Percentiles rank a stretch among this genome's conserved stretches.
Evolutionary conservation across 2,329 filamentous ascomycete genomes (phyloP).

Genomic region (Cladosporium cucumerinum): DNA sequence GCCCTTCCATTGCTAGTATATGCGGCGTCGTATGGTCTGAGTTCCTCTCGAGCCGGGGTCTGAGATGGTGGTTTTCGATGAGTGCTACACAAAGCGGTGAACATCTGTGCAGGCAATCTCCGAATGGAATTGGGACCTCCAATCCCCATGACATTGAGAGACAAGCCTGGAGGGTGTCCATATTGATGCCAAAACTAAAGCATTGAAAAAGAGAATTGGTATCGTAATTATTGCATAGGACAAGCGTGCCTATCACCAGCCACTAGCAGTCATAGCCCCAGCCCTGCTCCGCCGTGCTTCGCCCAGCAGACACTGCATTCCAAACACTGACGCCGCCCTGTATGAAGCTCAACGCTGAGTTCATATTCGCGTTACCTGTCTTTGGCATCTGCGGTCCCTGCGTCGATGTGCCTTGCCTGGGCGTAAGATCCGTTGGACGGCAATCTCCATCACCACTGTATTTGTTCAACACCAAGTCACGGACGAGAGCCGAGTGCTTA

Average conservation of each 20-base stretch:
- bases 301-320: constrained; percentile 21
- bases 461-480: constrained; percentile 58
- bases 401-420: constrained; percentile 40
- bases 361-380: constrained; percentile 24
- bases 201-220: neutral
- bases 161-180: neutral
- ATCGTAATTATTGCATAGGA: neutral
- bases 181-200: neutral
- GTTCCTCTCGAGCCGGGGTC: no score
- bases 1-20: neutral
- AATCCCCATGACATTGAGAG: neutral
- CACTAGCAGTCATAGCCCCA: constrained; percentile 17
- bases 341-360: constrained; percentile 27
- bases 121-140: neutral
- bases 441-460: constrained; percentile 43
- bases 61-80: no score
- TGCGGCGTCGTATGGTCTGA: neutral
- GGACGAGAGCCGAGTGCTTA: constrained; percentile 60
- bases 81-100: neutral
- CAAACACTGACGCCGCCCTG: constrained; percentile 26
- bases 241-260: neutral
- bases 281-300: neutral
- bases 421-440: constrained; percentile 37
- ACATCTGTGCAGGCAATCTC: neutral
- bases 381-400: constrained; percentile 17